Base-by-base conservation (phyloP, 768 basidiomycete species). In the Amanita fuliginea region DNA sequence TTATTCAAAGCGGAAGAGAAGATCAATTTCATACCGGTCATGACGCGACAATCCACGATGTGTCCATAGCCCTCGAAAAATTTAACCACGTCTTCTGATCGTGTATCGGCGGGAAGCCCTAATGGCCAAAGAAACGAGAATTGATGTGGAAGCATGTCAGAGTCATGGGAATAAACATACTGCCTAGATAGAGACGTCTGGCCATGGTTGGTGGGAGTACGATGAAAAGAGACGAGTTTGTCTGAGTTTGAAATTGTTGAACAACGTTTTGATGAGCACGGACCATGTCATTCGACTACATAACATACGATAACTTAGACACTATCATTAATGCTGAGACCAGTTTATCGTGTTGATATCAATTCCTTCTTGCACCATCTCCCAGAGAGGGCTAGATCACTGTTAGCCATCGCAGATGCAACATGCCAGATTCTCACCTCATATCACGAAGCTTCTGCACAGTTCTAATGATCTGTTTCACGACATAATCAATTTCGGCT, bases 321-420 rank as follows among this genome's bases (percentile, higher is more conserved):
- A 21, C 22, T 46, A 51, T 55, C 75, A 73, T 62, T 78, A 88
- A 53, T 87, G 81, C 78, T 83, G 88, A 41, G 88, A 86, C 94
- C 94, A 97, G 67, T 97, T 78, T 62, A 98, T 99, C 14, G 86
- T 75, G 61, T 82, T 92, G 57, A 98, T 78, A 64, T 99, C 96
- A 52, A 98, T 94, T 37, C 95, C 95, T 63, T 98, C 96, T 67
- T 96, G 92, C 13, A 98, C 94, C 94, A 99, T 97, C 70, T 99
- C 96, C 95, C 95, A 99, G 47, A 99, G 67, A 30, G 96, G 96
- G 60, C 91, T 90, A 54, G 1, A 45, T 46, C 37, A 16, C 32
- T 18, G 21, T 58, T 50, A 54, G 53, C 45, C 47, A 11, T 10
- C 14, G 22, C 41, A 50, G 7, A 13, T 7, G 54, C 28, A 49